Evolutionary conservation across 768 basidiomycete species (phyloP).

Genomic region (Pleurotus cornucopiae): DNA sequence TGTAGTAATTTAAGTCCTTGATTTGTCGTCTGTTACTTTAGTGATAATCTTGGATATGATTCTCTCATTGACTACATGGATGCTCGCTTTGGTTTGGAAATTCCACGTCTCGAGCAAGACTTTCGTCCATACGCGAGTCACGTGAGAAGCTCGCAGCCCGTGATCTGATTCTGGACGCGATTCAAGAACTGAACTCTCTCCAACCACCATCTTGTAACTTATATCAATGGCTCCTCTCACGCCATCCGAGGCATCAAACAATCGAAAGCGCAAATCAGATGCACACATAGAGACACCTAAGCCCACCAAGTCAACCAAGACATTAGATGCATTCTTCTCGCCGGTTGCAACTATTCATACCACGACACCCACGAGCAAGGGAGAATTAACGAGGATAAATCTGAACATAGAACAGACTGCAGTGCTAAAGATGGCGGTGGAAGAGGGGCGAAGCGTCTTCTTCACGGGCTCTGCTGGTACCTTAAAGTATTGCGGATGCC

Average conservation of each 20-base stretch:
- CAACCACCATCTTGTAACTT: no score
- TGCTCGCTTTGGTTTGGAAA: no score
- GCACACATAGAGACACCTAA: background rate
- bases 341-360: background rate
- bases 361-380: background rate
- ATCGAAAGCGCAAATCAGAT: conserved; percentile 2
- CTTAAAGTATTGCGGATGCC: conserved; percentile 6
- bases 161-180: no score
- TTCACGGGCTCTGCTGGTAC: conserved; percentile 80
- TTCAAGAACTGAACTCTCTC: no score
- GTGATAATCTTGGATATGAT: no score
- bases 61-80: no score
- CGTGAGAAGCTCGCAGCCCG: no score
- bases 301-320: background rate
- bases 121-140: no score
- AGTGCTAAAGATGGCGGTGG: conserved; percentile 59
- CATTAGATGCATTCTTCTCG: conserved; percentile 5
- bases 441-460: conserved; percentile 59
- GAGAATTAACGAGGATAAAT: background rate
- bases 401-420: conserved; percentile 50
- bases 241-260: background rate
- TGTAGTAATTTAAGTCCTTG: no score
- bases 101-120: no score
- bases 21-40: no score
- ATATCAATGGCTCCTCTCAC: background rate